Conservation (phyloP, 2,329 filamentous ascomycete species). For the Ceratocystis diversiconidia region DNA sequence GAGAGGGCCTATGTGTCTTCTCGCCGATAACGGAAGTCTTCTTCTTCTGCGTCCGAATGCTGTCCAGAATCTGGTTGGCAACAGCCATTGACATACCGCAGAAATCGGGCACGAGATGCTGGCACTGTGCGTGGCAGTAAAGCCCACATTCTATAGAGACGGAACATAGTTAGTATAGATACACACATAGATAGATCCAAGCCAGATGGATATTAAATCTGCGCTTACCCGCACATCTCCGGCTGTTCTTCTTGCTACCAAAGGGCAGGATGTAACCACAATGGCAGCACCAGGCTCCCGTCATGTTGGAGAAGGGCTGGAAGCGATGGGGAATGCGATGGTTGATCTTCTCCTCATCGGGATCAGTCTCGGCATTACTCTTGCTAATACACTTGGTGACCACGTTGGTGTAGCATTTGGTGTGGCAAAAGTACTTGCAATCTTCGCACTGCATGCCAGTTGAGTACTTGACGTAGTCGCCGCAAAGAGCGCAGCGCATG, state of each 20-base stretch:
- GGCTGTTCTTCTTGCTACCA: slow-evolving; percentile 74
- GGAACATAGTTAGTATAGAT: slow-evolving; percentile 22
- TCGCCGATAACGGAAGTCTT: slow-evolving; percentile 44
- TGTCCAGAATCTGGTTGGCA: slow-evolving; percentile 82
- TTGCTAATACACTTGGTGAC: slow-evolving; percentile 99
- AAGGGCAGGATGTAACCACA: slow-evolving; percentile 93
- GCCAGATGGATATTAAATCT: not conserved
- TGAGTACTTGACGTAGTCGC: slow-evolving; percentile 96
- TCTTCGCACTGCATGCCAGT: slow-evolving; percentile 98
- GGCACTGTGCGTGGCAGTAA: slow-evolving; percentile 80
- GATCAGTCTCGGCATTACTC: slow-evolving; percentile 94
- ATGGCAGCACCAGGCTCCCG: slow-evolving; percentile 98
- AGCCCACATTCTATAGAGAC: slow-evolving; percentile 63
- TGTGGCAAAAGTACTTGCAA: slow-evolving; percentile 98
- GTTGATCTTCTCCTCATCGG: slow-evolving; percentile 99
- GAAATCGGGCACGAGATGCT: slow-evolving; percentile 93
- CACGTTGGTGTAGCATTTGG: slow-evolving; percentile 90
- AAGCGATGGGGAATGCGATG: slow-evolving; percentile 97
- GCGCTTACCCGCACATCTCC: slow-evolving; percentile 68
- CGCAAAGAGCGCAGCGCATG: slow-evolving; percentile 96
- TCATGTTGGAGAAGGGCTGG: slow-evolving; percentile 91
- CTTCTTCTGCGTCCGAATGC: slow-evolving; percentile 65
- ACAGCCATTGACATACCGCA: slow-evolving; percentile 98
- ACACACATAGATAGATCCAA: not conserved
- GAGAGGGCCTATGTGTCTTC: slow-evolving; percentile 47